Conservation (phyloP, 129 eudicot genomes). For the Saposhnikovia divaricata region DNA sequence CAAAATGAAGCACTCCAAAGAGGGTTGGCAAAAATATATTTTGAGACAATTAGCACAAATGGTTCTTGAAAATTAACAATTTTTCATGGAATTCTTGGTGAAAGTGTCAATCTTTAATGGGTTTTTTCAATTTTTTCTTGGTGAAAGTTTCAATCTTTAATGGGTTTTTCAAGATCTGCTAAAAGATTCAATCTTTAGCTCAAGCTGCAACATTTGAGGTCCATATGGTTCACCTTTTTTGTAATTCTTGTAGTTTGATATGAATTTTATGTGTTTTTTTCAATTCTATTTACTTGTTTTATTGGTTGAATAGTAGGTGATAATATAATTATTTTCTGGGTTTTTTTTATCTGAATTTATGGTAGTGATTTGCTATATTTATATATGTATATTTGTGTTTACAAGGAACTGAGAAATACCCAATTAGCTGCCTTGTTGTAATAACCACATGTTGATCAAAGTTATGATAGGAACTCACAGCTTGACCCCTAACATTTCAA, state of each 20-base stretch:
- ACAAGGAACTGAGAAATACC: background rate
- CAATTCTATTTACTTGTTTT: slow-evolving; percentile 1
- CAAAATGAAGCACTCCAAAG: slow-evolving; percentile 33
- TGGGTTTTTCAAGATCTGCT: slow-evolving; percentile 50
- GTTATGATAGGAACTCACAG: background rate
- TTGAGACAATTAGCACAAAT: slow-evolving; percentile 15
- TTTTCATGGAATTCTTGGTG: slow-evolving; percentile 13
- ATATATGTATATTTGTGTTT: background rate
- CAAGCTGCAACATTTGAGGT: slow-evolving; percentile 31
- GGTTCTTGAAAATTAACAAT: slow-evolving; percentile 16
- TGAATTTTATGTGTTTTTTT: slow-evolving; percentile 10
- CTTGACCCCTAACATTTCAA: background rate
- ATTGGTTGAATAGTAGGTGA: background rate
- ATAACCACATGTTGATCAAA: background rate
- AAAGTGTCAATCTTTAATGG: slow-evolving; percentile 21
- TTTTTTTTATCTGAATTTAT: slow-evolving; percentile 7
- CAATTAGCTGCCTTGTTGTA: background rate
- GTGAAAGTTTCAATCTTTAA: slow-evolving; percentile 22
- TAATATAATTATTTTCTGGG: background rate
- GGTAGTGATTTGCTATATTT: background rate
- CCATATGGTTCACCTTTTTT: slow-evolving; percentile 14
- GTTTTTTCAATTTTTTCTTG: slow-evolving; percentile 20
- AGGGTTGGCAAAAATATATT: slow-evolving; percentile 31
- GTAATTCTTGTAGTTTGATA: slow-evolving; percentile 12
- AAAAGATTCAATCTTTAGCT: slow-evolving; percentile 16